Evolutionary conservation across 352 stramenopile genomes (phyloP).

Genomic region (Discostella stelligera): DNA sequence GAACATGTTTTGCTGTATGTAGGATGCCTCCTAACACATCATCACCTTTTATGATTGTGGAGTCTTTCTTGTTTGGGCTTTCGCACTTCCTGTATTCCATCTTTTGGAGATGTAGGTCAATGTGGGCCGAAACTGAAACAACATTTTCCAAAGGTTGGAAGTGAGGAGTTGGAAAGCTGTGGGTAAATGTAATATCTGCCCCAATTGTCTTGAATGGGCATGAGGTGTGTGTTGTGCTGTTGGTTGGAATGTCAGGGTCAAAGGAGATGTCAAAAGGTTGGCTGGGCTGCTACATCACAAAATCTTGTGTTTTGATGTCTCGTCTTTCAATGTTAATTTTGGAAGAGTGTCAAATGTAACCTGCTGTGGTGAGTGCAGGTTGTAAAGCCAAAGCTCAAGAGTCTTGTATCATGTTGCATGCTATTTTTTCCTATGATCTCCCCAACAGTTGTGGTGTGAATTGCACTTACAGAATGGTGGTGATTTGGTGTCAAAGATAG

Average conservation of each 20-base stretch:
- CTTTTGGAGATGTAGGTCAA: neutral
- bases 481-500: neutral
- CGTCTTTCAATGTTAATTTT: neutral
- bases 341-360: neutral
- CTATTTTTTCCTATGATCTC: constrained; percentile 10
- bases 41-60: neutral
- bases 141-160: neutral
- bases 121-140: neutral
- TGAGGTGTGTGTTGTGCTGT: no score
- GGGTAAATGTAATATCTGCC: neutral
- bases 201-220: neutral
- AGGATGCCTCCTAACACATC: neutral
- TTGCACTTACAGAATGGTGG: constrained; percentile 2
- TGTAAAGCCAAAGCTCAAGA: neutral
- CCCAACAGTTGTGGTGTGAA: constrained; percentile 1
- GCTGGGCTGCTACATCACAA: no score
- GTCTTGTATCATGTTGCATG: constrained; percentile 3
- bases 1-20: neutral
- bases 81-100: neutral
- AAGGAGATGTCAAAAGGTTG: constrained; percentile 1
- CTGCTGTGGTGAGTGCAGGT: neutral
- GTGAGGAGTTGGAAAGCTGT: neutral
- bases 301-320: no score
- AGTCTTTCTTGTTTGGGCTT: neutral
- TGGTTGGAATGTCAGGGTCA: neutral